phyloP scores from a whole-genome alignment of 129 eudicot genomes.

The Centaurea solstitialis region DNA sequence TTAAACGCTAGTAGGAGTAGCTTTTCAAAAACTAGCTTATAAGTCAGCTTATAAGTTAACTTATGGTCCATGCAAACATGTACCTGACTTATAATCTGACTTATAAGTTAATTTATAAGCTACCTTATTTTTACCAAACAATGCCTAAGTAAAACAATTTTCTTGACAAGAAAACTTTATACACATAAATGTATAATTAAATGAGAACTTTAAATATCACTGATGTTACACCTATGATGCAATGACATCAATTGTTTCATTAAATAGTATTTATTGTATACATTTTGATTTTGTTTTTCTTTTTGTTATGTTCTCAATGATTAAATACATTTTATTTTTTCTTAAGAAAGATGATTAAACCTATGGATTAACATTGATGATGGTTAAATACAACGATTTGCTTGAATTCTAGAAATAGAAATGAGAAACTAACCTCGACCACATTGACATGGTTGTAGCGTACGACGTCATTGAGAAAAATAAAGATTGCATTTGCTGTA shows the following conservation, averaged over 20 bases:
- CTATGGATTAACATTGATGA: neutral
- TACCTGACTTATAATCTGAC: too few relatives aligned
- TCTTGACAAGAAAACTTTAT: too few relatives aligned
- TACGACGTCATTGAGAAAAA: neutral
- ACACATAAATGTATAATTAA: neutral
- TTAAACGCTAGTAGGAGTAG: too few relatives aligned
- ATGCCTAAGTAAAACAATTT: neutral
- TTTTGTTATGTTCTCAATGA: neutral
- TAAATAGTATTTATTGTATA: too few relatives aligned
- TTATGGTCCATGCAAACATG: too few relatives aligned
- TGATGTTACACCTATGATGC: too few relatives aligned
- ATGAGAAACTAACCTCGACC: neutral
- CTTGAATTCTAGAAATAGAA: neutral
- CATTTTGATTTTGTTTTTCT: neutral
- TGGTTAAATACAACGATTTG: neutral
- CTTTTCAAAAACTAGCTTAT: too few relatives aligned
- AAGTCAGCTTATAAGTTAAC: too few relatives aligned
- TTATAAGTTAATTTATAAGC: too few relatives aligned
- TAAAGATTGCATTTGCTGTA: too few relatives aligned
- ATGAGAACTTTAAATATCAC: neutral
- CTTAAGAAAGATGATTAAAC: neutral
- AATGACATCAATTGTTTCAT: neutral
- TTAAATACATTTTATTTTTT: neutral
- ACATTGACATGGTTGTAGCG: neutral
- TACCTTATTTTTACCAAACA: too few relatives aligned